Evolutionary conservation across 306 rosid species (phyloP), one percentile per base, ranked within the genome.

Genomic region (Potentilla sterilis): DNA sequence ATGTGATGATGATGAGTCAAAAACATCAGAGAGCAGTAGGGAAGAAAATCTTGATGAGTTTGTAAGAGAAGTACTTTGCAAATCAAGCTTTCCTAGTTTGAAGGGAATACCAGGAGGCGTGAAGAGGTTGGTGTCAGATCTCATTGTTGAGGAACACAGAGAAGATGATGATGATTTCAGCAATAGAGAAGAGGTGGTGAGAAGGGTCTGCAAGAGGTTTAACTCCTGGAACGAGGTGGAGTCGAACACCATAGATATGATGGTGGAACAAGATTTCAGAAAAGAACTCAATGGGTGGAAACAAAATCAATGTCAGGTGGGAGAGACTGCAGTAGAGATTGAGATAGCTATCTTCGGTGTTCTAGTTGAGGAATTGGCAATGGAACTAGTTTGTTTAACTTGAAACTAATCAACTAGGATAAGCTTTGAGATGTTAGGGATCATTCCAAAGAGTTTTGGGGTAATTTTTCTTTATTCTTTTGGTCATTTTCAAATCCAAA

Each of bases 211-310:
- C 35, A 57, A 74, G 87, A 89, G 85, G 78, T 54, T 88, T 15
- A 95, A 90, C 18, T 75, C 87, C 61, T 92, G 97, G 97, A 89
- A 87, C 66, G 87, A 81, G 76, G 93, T 92, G 80, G 86, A 89
- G 66, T 77, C 83, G 4, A 87, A 87, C 88, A 88, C 96, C 43
- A 90, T 92, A 58, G 91, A 96, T 79, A 87, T 86, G 96, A 92
- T 90, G 97, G 85, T 88, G 48, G 91, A 81, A 73, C 87, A 92
- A 72, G 99, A 92, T 70, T 83, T 90, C 35, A 66, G 79, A 11
- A 83, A 66, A 69, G 97, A 90, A 80, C 78, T 83, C 7, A 67
- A 70, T 71, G 84, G 63, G 51, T 84, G 98, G 99, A 96, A 86
- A 80, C 83, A 54, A 66, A 81, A 82, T 81, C 75, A 38, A 65